Evolutionary conservation across 2,329 filamentous ascomycete genomes (phyloP), one percentile per base, ranked within the genome.

Genomic region (Fusarium devonianum): DNA sequence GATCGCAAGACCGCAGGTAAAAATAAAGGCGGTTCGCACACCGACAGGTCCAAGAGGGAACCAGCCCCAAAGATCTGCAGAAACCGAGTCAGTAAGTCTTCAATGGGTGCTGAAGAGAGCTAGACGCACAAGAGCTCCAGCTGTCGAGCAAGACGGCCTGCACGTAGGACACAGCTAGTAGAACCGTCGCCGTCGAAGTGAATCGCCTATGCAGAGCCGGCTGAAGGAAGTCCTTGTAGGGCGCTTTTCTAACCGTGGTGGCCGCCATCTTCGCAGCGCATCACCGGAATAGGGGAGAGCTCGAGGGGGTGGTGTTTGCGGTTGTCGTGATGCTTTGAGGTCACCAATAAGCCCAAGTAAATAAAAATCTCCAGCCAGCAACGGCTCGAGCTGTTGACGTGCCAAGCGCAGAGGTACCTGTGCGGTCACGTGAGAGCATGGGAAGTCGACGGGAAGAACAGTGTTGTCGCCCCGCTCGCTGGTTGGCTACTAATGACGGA

Each of bases 211-310:
- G 93, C 58, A 97, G 78, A 41, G 89, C 87, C 38, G 93, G 92
- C 54, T 93, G 95, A 62, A 97, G 77, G 71, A 95, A 95, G 75
- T 96, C 90, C 78, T 91, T 88, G 74, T 96, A 96, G 37, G 81
- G 78, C 65, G 77, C 75, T 67, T 71, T 82, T 79, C 78, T 84
- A 75, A 76, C 79, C 69, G 73, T 76, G 67, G 73, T 71, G 66
- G 69, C 70, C 65, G 80, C 75, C 80, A 84, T 84, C 38, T 68
- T 75, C 64, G 71, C 71, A 69, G 72, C 67, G 69, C 75, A 78
- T 79, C 70, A 67, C 75, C 73, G 42, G 45, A 69, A 67, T 40
- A 17, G 45, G 66, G 38, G 36, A 51, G 21, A 36, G 46, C 51
- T 49, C 21, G 34, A 32, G 48, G 25, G 11, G 38, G 38, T 66